A percentile compares a stretch with the other conserved stretches of the same genome.
Evolutionary conservation across 805 yeast species (phyloP).

Genomic region (Millerozyma acaciae): DNA sequence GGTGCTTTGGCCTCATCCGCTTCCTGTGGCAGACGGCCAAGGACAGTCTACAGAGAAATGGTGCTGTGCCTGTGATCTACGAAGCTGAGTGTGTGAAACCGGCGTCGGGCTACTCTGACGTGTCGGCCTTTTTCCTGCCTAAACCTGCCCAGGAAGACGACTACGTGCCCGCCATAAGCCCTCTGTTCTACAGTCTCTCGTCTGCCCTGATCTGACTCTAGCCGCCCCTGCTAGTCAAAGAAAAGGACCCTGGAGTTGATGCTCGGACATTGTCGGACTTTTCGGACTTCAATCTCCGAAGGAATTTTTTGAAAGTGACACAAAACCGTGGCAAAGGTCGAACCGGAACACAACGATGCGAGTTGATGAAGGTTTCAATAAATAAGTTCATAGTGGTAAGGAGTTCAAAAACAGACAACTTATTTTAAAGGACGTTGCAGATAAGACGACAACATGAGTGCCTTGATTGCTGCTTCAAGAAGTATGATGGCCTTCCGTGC

Average conservation of each 20-base stretch:
- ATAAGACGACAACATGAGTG: constrained; percentile 23
- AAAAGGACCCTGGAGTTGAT: no score
- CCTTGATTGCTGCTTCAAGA: constrained; percentile 34
- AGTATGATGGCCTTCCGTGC: constrained; percentile 22
- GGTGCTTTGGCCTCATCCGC: constrained; percentile 70
- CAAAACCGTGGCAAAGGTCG: constrained; percentile 10
- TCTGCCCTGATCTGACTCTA: constrained; percentile 3
- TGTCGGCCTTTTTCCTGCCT: constrained; percentile 20
- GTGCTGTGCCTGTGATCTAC: constrained; percentile 59
- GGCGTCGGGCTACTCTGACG: constrained; percentile 28
- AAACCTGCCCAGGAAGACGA: no score
- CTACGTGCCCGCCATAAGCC: constrained; percentile 4
- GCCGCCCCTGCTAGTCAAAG: not conserved
- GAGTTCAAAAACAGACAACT: not conserved
- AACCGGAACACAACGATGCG: constrained; percentile 31
- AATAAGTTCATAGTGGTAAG: no score
- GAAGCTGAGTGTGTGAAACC: constrained; percentile 41
- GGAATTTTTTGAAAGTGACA: constrained; percentile 3
- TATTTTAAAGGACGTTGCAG: no score
- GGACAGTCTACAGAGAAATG: constrained; percentile 57
- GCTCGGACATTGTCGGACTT: not conserved
- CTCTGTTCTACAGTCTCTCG: constrained; percentile 6
- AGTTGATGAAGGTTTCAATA: constrained; percentile 1
- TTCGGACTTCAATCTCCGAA: constrained; percentile 23
- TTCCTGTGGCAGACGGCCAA: constrained; percentile 94